These are phyloP conservation scores for Rostrohypoxylon terebratum DNA, from an alignment of 495 filamentous ascomycete species.

Conservation along the genomic window DNA sequence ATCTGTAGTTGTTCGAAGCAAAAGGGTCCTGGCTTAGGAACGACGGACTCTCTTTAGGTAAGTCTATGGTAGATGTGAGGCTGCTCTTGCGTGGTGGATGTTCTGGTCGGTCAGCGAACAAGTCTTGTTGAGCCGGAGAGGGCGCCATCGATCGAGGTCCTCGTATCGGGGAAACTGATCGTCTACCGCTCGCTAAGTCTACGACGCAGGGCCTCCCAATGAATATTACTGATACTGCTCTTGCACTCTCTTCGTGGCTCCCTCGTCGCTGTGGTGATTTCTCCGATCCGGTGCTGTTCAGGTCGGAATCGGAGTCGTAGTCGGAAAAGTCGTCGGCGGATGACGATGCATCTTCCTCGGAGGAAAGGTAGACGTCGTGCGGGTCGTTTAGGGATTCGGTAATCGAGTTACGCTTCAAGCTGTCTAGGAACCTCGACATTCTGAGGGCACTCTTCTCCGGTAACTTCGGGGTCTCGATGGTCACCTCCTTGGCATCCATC, in stretches of 20 bases:
- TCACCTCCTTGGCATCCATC: constrained; percentile 45
- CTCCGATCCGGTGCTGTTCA: constrained; percentile 50
- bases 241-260: constrained; percentile 61
- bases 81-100: constrained; percentile 49
- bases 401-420: constrained; percentile 55
- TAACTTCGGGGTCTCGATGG: constrained; percentile 48
- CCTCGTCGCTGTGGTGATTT: constrained; percentile 50
- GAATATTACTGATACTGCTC: constrained; percentile 63
- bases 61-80: constrained; percentile 50
- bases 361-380: constrained; percentile 63
- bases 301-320: constrained; percentile 60
- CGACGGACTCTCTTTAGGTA: constrained; percentile 53
- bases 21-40: constrained; percentile 64
- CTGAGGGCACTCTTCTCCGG: constrained; percentile 60
- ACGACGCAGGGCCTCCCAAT: constrained; percentile 61
- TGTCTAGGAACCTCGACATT: constrained; percentile 56
- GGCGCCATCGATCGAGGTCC: constrained; percentile 47
- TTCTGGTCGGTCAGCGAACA: constrained; percentile 20
- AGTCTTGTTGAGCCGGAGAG: constrained; percentile 41
- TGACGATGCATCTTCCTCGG: constrained; percentile 64
- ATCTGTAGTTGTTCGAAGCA: constrained; percentile 54
- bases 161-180: constrained; percentile 54
- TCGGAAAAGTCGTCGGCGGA: constrained; percentile 64
- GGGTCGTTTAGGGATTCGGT: constrained; percentile 49
- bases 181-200: constrained; percentile 54